Percentiles rank a stretch among this genome's conserved stretches.
Conservation (phyloP, 352 stramenopile genomes). For the Aphanomyces astaci region DNA sequence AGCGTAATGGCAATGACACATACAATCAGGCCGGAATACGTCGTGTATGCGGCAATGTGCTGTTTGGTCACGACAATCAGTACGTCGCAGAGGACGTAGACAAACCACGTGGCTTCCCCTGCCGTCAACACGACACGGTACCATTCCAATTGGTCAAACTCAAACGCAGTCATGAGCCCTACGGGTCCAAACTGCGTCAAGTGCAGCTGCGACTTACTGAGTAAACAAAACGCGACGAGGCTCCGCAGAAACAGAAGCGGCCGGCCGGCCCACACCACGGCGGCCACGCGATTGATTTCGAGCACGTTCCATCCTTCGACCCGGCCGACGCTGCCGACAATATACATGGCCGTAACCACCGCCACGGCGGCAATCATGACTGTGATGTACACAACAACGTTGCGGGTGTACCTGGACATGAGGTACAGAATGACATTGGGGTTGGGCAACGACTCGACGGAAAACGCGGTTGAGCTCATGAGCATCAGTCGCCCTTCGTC, state of each 20-base stretch:
- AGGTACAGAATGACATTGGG: not conserved
- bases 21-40: not conserved
- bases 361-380: too few relatives aligned
- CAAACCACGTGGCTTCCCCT: not conserved
- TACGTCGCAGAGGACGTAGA: conserved; percentile 1
- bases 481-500: not conserved
- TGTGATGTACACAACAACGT: too few relatives aligned
- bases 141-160: not conserved
- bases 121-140: not conserved
- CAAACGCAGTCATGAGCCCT: not conserved
- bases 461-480: not conserved
- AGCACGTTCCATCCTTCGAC: not conserved
- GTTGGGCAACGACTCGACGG: not conserved
- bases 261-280: not conserved
- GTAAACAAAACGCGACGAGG: not conserved
- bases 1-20: not conserved
- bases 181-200: not conserved
- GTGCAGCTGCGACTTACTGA: not conserved
- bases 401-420: too few relatives aligned
- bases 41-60: not conserved
- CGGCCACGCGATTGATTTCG: not conserved
- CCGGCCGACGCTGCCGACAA: not conserved
- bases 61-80: conserved; percentile 2
- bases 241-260: not conserved
- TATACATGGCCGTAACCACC: too few relatives aligned